phyloP scores from a whole-genome alignment of 1,139 yeast species.

The Suhomyces bokatorum region DNA sequence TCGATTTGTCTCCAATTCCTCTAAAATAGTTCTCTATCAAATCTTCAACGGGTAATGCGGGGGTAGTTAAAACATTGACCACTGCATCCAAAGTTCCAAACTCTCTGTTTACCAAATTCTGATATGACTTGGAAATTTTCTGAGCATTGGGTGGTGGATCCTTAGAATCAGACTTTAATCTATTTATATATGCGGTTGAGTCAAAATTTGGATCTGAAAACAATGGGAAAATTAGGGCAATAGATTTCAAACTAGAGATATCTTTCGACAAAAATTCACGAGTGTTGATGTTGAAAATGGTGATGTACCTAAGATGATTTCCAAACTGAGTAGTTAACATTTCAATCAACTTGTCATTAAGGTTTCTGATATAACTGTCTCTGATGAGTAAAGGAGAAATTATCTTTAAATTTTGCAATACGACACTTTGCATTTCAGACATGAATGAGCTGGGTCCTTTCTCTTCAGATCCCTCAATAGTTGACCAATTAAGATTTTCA shows the following conservation, averaged over 20 bases:
- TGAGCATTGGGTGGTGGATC: constrained; percentile 2
- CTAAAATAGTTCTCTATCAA: constrained; percentile 67
- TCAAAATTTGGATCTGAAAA: constrained; percentile 37
- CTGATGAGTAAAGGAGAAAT: constrained; percentile 66
- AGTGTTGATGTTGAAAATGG: constrained; percentile 66
- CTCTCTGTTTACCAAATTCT: constrained; percentile 50
- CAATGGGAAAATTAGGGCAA: constrained; percentile 54
- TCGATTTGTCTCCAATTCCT: constrained; percentile 64
- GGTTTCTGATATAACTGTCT: constrained; percentile 68
- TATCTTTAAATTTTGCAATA: constrained; percentile 46
- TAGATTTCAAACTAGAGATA: constrained; percentile 58
- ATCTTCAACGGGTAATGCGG: constrained; percentile 60
- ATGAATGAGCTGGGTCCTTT: constrained; percentile 54
- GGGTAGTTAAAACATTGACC: constrained; percentile 64
- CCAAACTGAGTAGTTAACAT: constrained; percentile 57
- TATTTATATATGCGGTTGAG: constrained; percentile 8
- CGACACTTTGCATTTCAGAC: constrained; percentile 51
- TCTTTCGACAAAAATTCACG: constrained; percentile 85
- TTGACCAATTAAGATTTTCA: constrained; percentile 75
- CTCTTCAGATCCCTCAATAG: constrained; percentile 48
- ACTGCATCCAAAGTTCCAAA: constrained; percentile 59
- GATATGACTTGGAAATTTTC: constrained; percentile 39
- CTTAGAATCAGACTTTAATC: neutral
- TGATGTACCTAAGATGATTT: constrained; percentile 55
- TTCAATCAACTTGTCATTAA: constrained; percentile 78